Evolutionary conservation across 768 basidiomycete species (phyloP), one percentile per base, ranked within the genome.

Genomic region (Podaxis rugospora): DNA sequence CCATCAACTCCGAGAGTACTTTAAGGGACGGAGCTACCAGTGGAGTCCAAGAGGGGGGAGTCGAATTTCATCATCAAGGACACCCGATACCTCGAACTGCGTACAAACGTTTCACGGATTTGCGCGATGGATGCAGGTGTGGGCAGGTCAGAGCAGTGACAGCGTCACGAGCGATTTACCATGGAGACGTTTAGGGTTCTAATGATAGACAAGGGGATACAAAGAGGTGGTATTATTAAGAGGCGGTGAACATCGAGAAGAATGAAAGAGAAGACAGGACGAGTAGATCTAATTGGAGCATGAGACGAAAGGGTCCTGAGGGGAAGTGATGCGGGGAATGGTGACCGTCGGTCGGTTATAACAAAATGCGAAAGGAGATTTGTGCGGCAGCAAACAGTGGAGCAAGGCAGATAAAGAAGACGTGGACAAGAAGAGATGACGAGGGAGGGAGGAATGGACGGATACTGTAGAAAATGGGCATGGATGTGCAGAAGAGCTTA

Each of bases 401-500:
- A 7, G 28, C 28, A 32, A 32, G 5, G 18, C 6, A 16, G 44
- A 21, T 46, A 46, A 23, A 16, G 44, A 46, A 7, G 21, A 9
- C 7, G n/a, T 4, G 21, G 27, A 23, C 16, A 39, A 11, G 36
- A 39, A 47, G 28, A 6, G 13, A 36, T 13, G 21, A 11, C 6
- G n/a, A 32, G n/a, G 13, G 32, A 23, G 46, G 25, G n/a, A 9
- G 32, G 14, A n/a, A 23, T 46, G 44, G 9, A 25, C 13, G 18
- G 21, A 7, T 46, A n/a, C n/a, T n/a, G n/a, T n/a, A 36, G 27
- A 47, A 21, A 21, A 44, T 27, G 42, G n/a, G 27, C 13, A 32
- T 9, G 10, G 21, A 39, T 16, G 35, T 6, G 28, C 37, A 60
- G 40, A 53, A 63, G 57, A 62, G 66, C 68, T 71, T 71, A 71